Conservation (phyloP, 2,329 filamentous ascomycete species). For the Penicillium janthinellum region DNA sequence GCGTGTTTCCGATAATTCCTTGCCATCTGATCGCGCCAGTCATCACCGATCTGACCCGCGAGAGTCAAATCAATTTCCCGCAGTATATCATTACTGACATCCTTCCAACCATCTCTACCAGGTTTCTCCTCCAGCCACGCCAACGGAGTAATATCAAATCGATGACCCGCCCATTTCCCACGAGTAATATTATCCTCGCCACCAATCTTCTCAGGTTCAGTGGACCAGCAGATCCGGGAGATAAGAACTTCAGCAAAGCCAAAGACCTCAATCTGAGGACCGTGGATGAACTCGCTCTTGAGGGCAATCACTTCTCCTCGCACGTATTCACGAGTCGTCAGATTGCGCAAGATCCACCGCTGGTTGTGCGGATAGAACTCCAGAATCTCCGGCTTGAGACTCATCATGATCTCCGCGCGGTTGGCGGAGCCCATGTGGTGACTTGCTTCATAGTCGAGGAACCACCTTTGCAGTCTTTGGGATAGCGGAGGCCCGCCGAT, state of each 20-base stretch:
- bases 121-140: slow-evolving; percentile 15
- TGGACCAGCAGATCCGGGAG: slow-evolving; percentile 31
- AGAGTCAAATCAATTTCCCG: slow-evolving; percentile 26
- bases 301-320: slow-evolving; percentile 32
- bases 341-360: slow-evolving; percentile 36
- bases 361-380: slow-evolving; percentile 32
- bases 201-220: slow-evolving; percentile 4
- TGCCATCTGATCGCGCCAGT: slow-evolving; percentile 17
- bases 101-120: slow-evolving; percentile 23
- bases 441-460: slow-evolving; percentile 12
- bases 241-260: slow-evolving; percentile 35
- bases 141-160: slow-evolving; percentile 32
- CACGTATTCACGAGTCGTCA: slow-evolving; percentile 37
- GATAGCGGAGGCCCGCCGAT: slow-evolving; percentile 14
- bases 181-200: slow-evolving; percentile 16
- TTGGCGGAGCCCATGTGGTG: slow-evolving; percentile 17
- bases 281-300: slow-evolving; percentile 28
- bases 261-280: slow-evolving; percentile 31
- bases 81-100: slow-evolving; percentile 31
- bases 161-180: slow-evolving; percentile 35
- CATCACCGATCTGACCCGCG: slow-evolving; percentile 15
- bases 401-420: slow-evolving; percentile 18
- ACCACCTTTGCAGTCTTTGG: slow-evolving; percentile 14
- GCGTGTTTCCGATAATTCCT: slow-evolving; percentile 2
- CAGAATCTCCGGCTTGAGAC: slow-evolving; percentile 19